Percentiles rank a stretch among this genome's conserved stretches.
Evolutionary conservation across 202 grass and related monocot species (phyloP).

Genomic region (Hordeum pubiflorum): DNA sequence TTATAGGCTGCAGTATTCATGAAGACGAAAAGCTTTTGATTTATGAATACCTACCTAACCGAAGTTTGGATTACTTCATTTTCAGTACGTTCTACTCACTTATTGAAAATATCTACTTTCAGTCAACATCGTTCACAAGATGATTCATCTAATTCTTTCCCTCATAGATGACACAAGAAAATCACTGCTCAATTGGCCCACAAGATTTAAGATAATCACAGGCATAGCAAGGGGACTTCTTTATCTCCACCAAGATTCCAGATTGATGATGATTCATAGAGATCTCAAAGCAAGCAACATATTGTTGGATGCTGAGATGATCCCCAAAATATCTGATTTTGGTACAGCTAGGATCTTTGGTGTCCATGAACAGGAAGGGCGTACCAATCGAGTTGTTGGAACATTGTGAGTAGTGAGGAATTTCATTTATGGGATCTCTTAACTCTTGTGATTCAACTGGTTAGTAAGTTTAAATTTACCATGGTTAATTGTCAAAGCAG

Average conservation of each 20-base stretch:
- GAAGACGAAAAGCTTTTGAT: not conserved
- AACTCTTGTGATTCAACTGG: not conserved
- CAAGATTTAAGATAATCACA: conserved; percentile 37
- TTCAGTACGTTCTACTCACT: conserved; percentile 29
- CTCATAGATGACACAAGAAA: conserved; percentile 27
- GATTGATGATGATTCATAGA: conserved; percentile 39
- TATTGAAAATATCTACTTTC: not conserved
- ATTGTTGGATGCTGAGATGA: conserved; percentile 48
- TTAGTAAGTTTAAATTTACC: not conserved
- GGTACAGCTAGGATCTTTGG: conserved; percentile 42
- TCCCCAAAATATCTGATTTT: conserved; percentile 55
- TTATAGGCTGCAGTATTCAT: conserved; percentile 34
- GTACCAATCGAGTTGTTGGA: conserved; percentile 37
- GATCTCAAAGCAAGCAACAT: conserved; percentile 69
- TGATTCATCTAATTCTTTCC: not conserved
- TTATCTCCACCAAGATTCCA: conserved; percentile 52
- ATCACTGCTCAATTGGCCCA: conserved; percentile 35
- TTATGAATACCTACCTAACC: conserved; percentile 23
- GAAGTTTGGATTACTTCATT: conserved; percentile 43
- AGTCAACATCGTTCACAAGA: not conserved
- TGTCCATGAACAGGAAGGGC: conserved; percentile 13
- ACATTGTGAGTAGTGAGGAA: conserved; percentile 45
- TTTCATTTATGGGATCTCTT: not conserved
- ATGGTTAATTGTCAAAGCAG: not conserved
- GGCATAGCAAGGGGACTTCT: conserved; percentile 41